Evolutionary conservation across 352 stramenopile genomes (phyloP).

Genomic region (Phytophthora brassicae): DNA sequence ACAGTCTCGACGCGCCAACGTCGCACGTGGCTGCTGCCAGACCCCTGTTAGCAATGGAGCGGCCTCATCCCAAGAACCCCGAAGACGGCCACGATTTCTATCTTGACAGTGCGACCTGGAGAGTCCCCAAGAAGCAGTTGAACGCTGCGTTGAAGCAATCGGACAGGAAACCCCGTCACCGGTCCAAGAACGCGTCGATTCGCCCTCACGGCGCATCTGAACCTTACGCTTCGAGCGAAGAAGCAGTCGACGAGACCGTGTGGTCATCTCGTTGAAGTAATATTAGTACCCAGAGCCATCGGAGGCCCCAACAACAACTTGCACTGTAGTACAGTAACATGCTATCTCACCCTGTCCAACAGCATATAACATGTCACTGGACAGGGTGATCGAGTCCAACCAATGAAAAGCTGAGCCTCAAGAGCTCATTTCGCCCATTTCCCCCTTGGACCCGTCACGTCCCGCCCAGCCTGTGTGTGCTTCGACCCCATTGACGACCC

Average conservation of each 20-base stretch:
- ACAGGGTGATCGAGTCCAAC: slow-evolving; percentile 19
- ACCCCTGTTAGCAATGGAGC: slow-evolving; percentile 20
- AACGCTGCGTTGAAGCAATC: slow-evolving; percentile 44
- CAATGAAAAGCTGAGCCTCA: slow-evolving; percentile 15
- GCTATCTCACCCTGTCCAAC: slow-evolving; percentile 13
- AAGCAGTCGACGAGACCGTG: slow-evolving; percentile 5
- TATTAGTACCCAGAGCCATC: too few relatives aligned
- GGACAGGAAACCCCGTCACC: slow-evolving; percentile 45
- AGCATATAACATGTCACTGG: slow-evolving; percentile 13
- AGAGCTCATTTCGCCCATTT: slow-evolving; percentile 38
- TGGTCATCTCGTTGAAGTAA: slow-evolving; percentile 26
- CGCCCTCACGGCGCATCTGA: slow-evolving; percentile 28
- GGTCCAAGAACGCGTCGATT: slow-evolving; percentile 29
- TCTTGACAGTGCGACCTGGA: slow-evolving; percentile 33
- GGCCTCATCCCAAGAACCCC: slow-evolving; percentile 34
- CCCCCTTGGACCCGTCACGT: slow-evolving; percentile 8
- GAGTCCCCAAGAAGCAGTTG: slow-evolving; percentile 44
- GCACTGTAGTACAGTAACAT: slow-evolving; percentile 11
- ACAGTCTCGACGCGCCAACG: slow-evolving; percentile 7
- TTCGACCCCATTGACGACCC: not conserved
- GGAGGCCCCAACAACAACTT: not conserved
- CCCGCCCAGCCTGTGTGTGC: not conserved
- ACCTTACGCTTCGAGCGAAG: slow-evolving; percentile 6
- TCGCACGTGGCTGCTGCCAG: slow-evolving; percentile 14
- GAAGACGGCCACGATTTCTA: slow-evolving; percentile 40